Conservation (phyloP, 1,139 yeast genomes). For the Yamadazyma sp. region DNA sequence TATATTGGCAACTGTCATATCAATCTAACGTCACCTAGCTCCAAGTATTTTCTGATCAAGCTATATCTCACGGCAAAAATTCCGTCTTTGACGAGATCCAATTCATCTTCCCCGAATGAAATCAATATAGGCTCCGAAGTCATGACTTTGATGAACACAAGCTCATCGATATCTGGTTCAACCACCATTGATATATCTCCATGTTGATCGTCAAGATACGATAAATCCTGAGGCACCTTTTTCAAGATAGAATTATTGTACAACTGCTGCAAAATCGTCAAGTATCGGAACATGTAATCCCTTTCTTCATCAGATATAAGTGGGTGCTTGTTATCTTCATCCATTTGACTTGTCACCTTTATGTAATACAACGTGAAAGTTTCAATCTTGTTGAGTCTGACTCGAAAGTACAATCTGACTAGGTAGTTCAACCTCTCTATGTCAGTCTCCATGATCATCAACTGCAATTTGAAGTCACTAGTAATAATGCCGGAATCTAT, state of each 20-base stretch:
- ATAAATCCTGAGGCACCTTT: conserved; percentile 66
- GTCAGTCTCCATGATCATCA: conserved; percentile 88
- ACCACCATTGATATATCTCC: conserved; percentile 81
- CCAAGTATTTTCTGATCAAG: conserved; percentile 42
- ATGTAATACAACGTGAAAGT: conserved; percentile 59
- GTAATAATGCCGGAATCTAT: conserved; percentile 38
- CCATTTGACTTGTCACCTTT: conserved; percentile 19
- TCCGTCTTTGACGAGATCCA: conserved; percentile 65
- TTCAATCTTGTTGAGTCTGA: conserved; percentile 75
- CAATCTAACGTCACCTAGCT: conserved; percentile 43
- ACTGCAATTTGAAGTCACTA: conserved; percentile 73
- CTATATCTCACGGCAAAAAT: conserved; percentile 76
- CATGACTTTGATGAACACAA: conserved; percentile 70
- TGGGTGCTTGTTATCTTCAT: conserved; percentile 26
- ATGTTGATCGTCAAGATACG: conserved; percentile 71
- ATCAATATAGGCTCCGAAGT: conserved; percentile 28
- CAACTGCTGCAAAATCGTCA: conserved; percentile 60
- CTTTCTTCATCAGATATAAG: conserved; percentile 59
- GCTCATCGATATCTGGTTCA: conserved; percentile 69
- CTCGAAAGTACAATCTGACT: conserved; percentile 74
- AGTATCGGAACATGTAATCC: conserved; percentile 62
- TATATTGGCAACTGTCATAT: conserved; percentile 24
- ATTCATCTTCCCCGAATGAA: conserved; percentile 49
- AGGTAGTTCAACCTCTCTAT: conserved; percentile 83
- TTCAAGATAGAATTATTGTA: conserved; percentile 69